Percentiles rank a stretch among this genome's conserved stretches.
phyloP scores from a whole-genome alignment of 2,329 filamentous ascomycete species.

The Septoria petroselini region DNA sequence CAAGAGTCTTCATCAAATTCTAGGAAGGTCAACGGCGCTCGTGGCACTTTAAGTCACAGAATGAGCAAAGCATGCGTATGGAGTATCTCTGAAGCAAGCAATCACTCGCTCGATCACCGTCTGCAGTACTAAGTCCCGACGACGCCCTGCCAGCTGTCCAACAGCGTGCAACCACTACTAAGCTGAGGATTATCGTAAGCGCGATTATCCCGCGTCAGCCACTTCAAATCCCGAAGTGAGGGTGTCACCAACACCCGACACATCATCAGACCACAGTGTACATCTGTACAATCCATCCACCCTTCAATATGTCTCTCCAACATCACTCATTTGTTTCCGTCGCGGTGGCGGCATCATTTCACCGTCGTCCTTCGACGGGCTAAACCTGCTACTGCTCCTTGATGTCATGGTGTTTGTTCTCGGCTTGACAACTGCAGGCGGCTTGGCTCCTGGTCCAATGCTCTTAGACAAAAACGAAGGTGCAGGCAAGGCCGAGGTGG shows the following conservation, averaged over 20 bases:
- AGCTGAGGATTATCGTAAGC: conserved; percentile 1
- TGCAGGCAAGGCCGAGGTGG: conserved; percentile 17
- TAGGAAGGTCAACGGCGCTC: not conserved
- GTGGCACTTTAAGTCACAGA: not conserved
- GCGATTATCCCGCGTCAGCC: not conserved
- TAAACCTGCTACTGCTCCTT: conserved; percentile 23
- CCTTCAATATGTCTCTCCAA: conserved; percentile 38
- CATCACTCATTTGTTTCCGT: conserved; percentile 39
- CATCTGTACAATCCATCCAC: not conserved
- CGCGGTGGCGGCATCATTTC: conserved; percentile 49
- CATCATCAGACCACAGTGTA: not conserved
- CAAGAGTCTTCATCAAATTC: not conserved
- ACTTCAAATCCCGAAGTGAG: not conserved
- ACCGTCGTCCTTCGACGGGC: conserved; percentile 14
- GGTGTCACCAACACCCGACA: conserved; percentile 3
- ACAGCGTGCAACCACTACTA: not conserved
- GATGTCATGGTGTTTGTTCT: conserved; percentile 17
- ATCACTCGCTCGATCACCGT: conserved; percentile 9
- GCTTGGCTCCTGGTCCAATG: conserved; percentile 13
- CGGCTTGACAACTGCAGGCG: conserved; percentile 4
- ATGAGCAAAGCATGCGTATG: conserved; percentile 9
- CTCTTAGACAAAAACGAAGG: conserved; percentile 21
- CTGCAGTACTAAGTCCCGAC: too few species aligned
- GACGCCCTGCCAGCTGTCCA: conserved; percentile 5
- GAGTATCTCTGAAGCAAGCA: conserved; percentile 17